These are phyloP conservation scores for Voacanga thouarsii DNA, from an alignment of 257 asterid species.

Conservation along the genomic window DNA sequence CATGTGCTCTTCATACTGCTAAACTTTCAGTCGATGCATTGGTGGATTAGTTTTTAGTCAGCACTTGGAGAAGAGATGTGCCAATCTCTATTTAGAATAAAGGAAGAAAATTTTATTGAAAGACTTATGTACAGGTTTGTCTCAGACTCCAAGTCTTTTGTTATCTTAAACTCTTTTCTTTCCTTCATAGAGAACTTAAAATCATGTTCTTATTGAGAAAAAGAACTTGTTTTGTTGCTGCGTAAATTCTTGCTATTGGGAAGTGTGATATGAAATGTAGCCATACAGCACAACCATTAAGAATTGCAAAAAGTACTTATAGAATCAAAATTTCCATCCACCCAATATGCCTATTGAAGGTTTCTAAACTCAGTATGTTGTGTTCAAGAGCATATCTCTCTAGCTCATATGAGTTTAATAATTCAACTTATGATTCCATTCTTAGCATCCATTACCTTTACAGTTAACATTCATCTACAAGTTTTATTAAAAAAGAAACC, in stretches of 20 bases:
- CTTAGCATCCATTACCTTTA: background rate
- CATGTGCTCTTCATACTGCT: constrained; percentile 99
- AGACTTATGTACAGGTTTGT: constrained; percentile 90
- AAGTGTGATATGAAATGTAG: background rate
- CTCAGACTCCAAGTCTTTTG: constrained; percentile 9
- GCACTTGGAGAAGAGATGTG: constrained; percentile 97
- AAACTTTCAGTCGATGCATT: constrained; percentile 89
- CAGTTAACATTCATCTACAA: too few species aligned
- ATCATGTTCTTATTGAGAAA: too few species aligned
- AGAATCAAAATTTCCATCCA: background rate
- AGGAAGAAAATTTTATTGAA: constrained; percentile 96
- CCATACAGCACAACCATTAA: background rate
- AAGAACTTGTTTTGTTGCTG: background rate
- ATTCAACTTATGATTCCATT: background rate
- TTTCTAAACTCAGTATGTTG: background rate
- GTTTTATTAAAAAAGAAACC: too few species aligned
- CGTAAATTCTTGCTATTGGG: background rate
- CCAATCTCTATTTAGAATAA: constrained; percentile 86
- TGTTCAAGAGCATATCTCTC: background rate
- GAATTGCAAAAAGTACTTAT: background rate
- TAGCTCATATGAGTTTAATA: background rate
- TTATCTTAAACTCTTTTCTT: background rate
- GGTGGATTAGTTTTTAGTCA: constrained; percentile 98
- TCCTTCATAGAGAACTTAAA: background rate
- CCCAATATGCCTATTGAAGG: background rate